phyloP scores from a whole-genome alignment of 768 basidiomycete species.

The Rickenella mellea region DNA sequence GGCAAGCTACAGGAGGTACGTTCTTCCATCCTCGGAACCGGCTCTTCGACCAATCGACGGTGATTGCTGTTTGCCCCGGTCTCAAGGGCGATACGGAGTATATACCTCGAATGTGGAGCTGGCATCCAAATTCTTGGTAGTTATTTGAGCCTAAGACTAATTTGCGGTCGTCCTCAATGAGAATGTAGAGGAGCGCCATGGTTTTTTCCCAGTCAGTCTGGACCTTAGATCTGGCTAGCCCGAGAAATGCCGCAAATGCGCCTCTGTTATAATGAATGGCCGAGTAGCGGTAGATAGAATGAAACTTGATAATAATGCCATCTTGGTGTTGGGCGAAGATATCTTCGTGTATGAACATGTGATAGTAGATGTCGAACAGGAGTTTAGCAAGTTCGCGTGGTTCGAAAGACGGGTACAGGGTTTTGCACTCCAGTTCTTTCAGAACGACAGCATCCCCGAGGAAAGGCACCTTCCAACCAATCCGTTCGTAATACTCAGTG shows the following conservation, averaged over 20 bases:
- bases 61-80: too few species aligned
- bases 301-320: too few species aligned
- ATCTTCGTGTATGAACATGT: too few species aligned
- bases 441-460: background rate
- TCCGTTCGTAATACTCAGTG: background rate
- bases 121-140: conserved; percentile 5
- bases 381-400: background rate
- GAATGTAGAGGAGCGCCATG: conserved; percentile 1
- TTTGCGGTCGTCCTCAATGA: background rate
- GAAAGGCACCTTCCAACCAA: background rate
- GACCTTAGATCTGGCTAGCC: background rate
- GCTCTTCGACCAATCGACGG: too few species aligned
- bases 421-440: background rate
- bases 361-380: conserved; percentile 2
- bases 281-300: too few species aligned
- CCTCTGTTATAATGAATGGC: conserved; percentile 6
- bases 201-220: conserved; percentile 2
- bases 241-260: conserved; percentile 4
- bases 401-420: background rate
- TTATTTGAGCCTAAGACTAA: conserved; percentile 2
- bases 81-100: too few species aligned
- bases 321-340: too few species aligned
- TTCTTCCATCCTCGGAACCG: too few species aligned
- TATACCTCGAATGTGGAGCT: conserved; percentile 4
- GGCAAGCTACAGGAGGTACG: too few species aligned